A percentile compares a stretch with the other conserved stretches of the same genome.
Conservation (phyloP, 192 early-diverging fungal species). For the Allomyces arbusculus region DNA sequence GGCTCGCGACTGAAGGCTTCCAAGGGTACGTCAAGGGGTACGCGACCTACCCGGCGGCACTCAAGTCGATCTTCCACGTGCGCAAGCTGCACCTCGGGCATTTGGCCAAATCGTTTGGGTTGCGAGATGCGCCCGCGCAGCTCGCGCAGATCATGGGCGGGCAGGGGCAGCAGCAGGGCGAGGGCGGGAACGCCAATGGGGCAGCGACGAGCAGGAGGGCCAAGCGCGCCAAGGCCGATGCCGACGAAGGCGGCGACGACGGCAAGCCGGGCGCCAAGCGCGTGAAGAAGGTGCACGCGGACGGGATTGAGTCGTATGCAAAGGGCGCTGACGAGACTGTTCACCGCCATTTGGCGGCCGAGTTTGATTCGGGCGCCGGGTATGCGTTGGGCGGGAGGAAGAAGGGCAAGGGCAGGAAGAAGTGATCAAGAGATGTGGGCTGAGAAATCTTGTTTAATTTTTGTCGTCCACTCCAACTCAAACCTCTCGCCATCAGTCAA, state of each 20-base stretch:
- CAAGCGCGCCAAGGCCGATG: neutral
- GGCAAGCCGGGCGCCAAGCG: too few relatives aligned
- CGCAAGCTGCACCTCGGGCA: constrained; percentile 89
- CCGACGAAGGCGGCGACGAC: too few relatives aligned
- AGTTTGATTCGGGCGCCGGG: neutral
- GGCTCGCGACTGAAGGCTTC: neutral
- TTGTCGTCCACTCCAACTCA: too few relatives aligned
- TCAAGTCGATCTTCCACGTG: constrained; percentile 87
- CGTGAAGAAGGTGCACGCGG: neutral
- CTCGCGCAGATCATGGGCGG: constrained; percentile 6
- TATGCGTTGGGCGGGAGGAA: too few relatives aligned
- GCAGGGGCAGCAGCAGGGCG: neutral
- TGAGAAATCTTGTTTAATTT: too few relatives aligned
- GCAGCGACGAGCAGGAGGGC: neutral
- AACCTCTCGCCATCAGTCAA: too few relatives aligned
- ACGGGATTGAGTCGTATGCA: neutral
- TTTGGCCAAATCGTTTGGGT: constrained; percentile 86
- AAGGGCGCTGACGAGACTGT: neutral
- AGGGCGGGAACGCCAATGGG: neutral
- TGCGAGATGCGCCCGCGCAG: constrained; percentile 74
- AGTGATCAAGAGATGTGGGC: too few relatives aligned
- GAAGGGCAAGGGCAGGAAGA: too few relatives aligned
- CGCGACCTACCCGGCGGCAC: constrained; percentile 65
- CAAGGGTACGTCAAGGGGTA: constrained; percentile 34
- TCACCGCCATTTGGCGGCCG: neutral